Base-by-base conservation (phyloP, 208 protist genomes). In the Wallacemonas collosoma region DNA sequence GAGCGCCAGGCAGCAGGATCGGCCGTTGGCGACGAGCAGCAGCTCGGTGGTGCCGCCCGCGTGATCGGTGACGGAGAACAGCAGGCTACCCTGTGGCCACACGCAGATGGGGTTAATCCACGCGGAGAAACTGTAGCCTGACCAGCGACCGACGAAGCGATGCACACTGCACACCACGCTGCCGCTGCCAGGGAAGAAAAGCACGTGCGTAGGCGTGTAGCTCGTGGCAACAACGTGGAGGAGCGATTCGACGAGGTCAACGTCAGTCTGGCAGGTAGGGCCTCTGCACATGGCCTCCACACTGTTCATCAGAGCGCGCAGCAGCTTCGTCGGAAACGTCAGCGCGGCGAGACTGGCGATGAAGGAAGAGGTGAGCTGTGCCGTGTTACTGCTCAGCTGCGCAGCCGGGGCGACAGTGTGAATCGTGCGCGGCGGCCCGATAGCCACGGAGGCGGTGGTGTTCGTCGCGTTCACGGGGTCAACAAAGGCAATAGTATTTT, bases 41-140 rank as follows among this genome's bases (percentile, higher is more conserved):
- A 93, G 43, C 53, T 77, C 73, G 36, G 91, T 77, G 26, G 83
- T 81, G 35, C 62, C 75, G 63, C 80, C 86, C 56, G 61, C 79
- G 51, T 62, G 67, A 36, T 94, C 83, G 17, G 76, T 78, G 61
- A 86, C 85, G n/a, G 87, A 95, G 79, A 90, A 86, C 26, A 97
- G 86, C 63, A 75, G 80, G 68, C 83, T 84, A 45, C 90, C 93
- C 12, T 88, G 85, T 15, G 64, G 51, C 87, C 88, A 94, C 44
- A 97, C 86, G 68, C 87, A 94, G 26, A 82, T 80, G 26, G 93
- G 90, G 65, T 87, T 77, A 43, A 97, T 65, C 90, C 93, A 97
- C 51, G 87, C 80, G 1, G 83, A 74, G 62, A 94, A 93, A 71
- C 72, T 87, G 83, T 94, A 97, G 53, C 90, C 87, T 55, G 62